These are phyloP conservation scores for Cystobasidiopsis lactophilus DNA, from an alignment of 768 basidiomycete species.

Conservation along the genomic window DNA sequence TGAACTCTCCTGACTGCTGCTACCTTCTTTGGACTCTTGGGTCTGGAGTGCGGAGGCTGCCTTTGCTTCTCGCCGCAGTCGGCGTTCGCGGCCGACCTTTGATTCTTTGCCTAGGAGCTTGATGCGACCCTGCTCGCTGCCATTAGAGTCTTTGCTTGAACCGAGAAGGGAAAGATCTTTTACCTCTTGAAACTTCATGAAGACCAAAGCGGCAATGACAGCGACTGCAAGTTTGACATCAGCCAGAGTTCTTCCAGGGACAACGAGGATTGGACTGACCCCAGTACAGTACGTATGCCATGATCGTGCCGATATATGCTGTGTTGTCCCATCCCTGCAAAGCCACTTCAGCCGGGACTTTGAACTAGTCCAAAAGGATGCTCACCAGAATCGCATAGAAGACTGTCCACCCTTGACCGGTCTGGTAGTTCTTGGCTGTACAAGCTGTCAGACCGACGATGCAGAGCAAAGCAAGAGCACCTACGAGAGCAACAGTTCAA, in stretches of 20 bases:
- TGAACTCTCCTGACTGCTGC: no score
- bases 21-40: no score
- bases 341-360: no score
- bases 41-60: no score
- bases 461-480: conserved; percentile 38
- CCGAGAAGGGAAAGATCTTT: conserved; percentile 21
- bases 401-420: conserved; percentile 43
- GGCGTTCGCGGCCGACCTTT: no score
- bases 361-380: conserved; percentile 1
- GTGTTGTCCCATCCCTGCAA: no score
- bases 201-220: conserved; percentile 44
- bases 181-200: conserved; percentile 29
- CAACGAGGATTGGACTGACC: no score
- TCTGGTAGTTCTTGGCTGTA: no score
- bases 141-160: no score
- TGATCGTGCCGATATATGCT: conserved; percentile 53
- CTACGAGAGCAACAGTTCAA: conserved; percentile 33
- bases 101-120: not conserved
- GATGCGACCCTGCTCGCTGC: not conserved
- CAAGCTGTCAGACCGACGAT: conserved; percentile 72
- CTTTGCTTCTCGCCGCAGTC: no score
- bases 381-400: not conserved
- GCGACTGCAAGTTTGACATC: no score
- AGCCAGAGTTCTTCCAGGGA: no score
- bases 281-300: conserved; percentile 89